phyloP scores from a whole-genome alignment of 192 early-diverging fungal genomes.

The Coemansia sp. region DNA sequence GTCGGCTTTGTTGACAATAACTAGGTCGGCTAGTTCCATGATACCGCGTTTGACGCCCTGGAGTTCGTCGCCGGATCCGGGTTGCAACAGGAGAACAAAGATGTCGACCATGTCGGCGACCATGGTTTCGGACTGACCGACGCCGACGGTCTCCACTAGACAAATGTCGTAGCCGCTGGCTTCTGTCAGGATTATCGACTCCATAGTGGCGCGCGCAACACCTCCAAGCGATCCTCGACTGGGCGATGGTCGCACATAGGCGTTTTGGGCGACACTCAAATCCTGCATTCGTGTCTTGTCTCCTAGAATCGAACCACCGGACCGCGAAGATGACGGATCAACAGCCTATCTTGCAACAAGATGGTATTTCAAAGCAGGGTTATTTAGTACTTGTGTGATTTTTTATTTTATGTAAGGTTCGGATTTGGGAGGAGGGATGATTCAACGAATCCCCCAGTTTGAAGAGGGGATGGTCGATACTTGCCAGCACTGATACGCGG shows the following conservation, averaged over 20 bases:
- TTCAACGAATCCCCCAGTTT: too few species aligned
- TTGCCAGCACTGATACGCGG: slow-evolving; percentile 69
- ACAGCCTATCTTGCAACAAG: slow-evolving; percentile 59
- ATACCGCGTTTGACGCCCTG: slow-evolving; percentile 91
- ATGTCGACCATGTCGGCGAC: slow-evolving; percentile 87
- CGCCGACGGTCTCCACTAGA: slow-evolving; percentile 83
- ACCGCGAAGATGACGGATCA: slow-evolving; percentile 76
- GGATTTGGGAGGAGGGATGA: too few species aligned
- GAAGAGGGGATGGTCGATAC: background rate
- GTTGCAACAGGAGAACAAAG: slow-evolving; percentile 76
- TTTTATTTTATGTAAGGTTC: background rate
- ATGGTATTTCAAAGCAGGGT: too few species aligned
- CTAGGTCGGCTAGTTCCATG: slow-evolving; percentile 79
- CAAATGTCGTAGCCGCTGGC: slow-evolving; percentile 78
- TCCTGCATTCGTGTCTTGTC: slow-evolving; percentile 86
- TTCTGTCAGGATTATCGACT: slow-evolving; percentile 78
- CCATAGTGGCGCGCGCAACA: slow-evolving; percentile 79
- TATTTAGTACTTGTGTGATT: background rate
- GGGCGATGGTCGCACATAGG: slow-evolving; percentile 79
- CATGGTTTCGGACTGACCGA: slow-evolving; percentile 86
- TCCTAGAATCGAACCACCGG: slow-evolving; percentile 81
- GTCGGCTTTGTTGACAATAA: slow-evolving; percentile 82
- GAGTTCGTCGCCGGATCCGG: slow-evolving; percentile 83
- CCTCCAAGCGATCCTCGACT: slow-evolving; percentile 71
- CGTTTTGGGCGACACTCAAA: slow-evolving; percentile 60